Percentiles rank a stretch among this genome's conserved stretches.
phyloP scores from a whole-genome alignment of 2,329 filamentous ascomycete species.

The Talaromyces sp. region DNA sequence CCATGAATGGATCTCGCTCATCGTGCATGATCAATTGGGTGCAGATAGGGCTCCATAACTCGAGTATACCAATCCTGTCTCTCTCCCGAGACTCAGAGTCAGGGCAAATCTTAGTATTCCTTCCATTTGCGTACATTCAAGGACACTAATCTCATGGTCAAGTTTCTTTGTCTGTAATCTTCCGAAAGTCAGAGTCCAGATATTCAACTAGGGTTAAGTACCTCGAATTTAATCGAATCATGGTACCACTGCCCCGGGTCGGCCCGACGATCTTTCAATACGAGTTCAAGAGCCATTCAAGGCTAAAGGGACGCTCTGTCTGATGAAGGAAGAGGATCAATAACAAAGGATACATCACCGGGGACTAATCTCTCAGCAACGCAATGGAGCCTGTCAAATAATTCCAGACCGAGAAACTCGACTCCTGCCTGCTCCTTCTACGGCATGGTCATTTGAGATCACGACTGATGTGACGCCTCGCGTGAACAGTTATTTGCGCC shows the following conservation, averaged over 20 bases:
- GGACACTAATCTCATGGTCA: not conserved
- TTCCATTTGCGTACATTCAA: not conserved
- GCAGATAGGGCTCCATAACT: not conserved
- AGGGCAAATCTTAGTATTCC: not conserved
- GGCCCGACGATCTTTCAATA: not conserved
- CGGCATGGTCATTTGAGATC: not conserved
- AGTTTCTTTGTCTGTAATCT: not conserved
- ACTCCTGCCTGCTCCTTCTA: not conserved
- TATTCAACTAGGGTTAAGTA: not conserved
- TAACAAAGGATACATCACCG: not conserved
- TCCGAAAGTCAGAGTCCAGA: not conserved
- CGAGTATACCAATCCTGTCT: not conserved
- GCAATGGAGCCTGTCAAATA: not conserved
- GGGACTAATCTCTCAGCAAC: not conserved
- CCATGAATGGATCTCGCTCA: not conserved
- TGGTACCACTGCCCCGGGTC: not conserved
- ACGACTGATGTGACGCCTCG: not conserved
- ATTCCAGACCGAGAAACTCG: not conserved
- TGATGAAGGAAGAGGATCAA: not conserved
- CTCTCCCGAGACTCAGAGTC: not conserved
- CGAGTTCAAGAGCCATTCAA: not conserved
- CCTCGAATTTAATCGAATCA: not conserved
- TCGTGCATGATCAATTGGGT: not conserved
- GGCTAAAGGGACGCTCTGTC: not conserved
- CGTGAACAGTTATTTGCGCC: not conserved